Percentiles rank a stretch among this genome's conserved stretches.
Conservation (phyloP, 163 green algal genomes). For the Trebouxia gelatinosa region DNA sequence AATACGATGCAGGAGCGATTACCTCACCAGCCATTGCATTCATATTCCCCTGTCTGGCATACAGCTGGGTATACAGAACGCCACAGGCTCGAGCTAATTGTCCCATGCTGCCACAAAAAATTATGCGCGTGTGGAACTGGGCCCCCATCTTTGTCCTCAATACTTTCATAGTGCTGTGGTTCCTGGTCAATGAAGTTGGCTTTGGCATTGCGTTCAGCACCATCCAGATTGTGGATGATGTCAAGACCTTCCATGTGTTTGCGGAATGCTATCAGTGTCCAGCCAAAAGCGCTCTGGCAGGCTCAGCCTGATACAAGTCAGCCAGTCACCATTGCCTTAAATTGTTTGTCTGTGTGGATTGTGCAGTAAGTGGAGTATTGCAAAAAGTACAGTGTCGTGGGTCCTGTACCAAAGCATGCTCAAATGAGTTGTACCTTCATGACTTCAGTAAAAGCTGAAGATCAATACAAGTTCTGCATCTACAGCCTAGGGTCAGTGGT, state of each 20-base stretch:
- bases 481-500: too few species aligned
- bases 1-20: too few species aligned
- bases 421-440: too few species aligned
- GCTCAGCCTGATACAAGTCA: neutral
- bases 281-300: neutral
- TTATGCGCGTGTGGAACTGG: conserved; percentile 6
- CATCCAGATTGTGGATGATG: conserved; percentile 17
- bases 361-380: too few species aligned
- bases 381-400: too few species aligned
- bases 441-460: too few species aligned
- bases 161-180: conserved; percentile 5
- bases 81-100: neutral
- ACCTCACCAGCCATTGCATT: conserved; percentile 13
- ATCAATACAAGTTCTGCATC: too few species aligned
- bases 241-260: conserved; percentile 18
- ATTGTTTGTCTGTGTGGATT: too few species aligned
- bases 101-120: neutral
- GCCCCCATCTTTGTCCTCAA: conserved; percentile 1
- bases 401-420: too few species aligned
- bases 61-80: conserved; percentile 4
- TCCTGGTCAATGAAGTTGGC: conserved; percentile 11
- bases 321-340: too few species aligned
- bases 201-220: conserved; percentile 13
- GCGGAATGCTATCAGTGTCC: conserved; percentile 7
- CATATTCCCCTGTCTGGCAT: conserved; percentile 5